Evolutionary conservation across 352 stramenopile genomes (phyloP).

Genomic region (Phytophthora cryptogea): DNA sequence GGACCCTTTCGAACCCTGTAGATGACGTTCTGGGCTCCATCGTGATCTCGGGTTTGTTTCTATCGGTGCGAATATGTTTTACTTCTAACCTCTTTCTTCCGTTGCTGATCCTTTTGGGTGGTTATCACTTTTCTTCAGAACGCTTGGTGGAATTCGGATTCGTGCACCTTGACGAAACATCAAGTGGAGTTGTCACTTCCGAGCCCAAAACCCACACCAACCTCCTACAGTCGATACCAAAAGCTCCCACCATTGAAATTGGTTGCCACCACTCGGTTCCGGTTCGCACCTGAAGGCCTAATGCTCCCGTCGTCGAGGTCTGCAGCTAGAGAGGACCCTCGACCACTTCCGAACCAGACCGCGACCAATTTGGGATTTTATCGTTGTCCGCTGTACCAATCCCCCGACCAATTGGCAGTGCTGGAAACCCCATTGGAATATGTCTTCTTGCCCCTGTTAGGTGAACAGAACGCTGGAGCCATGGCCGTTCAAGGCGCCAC

Average conservation of each 20-base stretch:
- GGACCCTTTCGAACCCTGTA: not conserved
- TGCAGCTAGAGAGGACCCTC: slow-evolving; percentile 2
- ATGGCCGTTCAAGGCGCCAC: slow-evolving; percentile 37
- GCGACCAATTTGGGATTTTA: slow-evolving; percentile 31
- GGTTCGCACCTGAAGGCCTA: slow-evolving; percentile 7
- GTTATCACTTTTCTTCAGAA: slow-evolving; percentile 34
- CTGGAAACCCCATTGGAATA: slow-evolving; percentile 44
- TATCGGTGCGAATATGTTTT: slow-evolving; percentile 40
- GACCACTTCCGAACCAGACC: slow-evolving; percentile 7
- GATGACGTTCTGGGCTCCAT: slow-evolving; percentile 36
- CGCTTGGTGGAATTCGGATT: slow-evolving; percentile 38
- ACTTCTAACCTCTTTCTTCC: not conserved
- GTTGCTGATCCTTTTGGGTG: slow-evolving; percentile 5
- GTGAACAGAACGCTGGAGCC: slow-evolving; percentile 28
- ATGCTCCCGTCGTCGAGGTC: slow-evolving; percentile 10
- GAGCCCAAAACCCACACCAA: not conserved
- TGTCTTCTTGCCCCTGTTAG: slow-evolving; percentile 36
- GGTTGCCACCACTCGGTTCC: slow-evolving; percentile 37
- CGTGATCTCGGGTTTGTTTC: slow-evolving; percentile 40
- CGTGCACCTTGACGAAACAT: slow-evolving; percentile 15
- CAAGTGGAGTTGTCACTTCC: not conserved
- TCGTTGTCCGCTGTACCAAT: slow-evolving; percentile 49
- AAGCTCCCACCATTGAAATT: slow-evolving; percentile 31
- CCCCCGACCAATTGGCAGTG: slow-evolving; percentile 19
- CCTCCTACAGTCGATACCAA: slow-evolving; percentile 15